Percentiles rank a stretch among this genome's conserved stretches.
phyloP scores from a whole-genome alignment of 1,284 basidiomycete species.

The Agaricales sp. region DNA sequence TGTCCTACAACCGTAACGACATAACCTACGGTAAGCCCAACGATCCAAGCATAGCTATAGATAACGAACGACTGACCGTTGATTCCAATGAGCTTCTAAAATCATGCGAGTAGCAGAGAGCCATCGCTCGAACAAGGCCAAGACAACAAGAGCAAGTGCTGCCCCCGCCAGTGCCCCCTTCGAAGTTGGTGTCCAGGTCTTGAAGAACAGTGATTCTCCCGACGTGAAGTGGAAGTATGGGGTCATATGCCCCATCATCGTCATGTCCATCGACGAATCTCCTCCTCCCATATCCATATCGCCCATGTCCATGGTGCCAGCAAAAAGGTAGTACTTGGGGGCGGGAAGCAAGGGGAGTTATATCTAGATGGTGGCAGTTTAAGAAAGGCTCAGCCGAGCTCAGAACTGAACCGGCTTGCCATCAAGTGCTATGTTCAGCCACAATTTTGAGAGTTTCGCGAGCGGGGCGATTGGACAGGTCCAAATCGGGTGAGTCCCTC shows the following conservation, averaged over 20 bases:
- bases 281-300: slow-evolving; percentile 9
- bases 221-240: slow-evolving; percentile 58
- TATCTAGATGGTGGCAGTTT: too few species aligned
- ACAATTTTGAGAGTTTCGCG: too few species aligned
- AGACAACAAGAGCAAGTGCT: slow-evolving; percentile 55
- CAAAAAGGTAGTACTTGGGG: not conserved
- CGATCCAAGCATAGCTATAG: too few species aligned
- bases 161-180: slow-evolving; percentile 63
- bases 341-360: not conserved
- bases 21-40: not conserved
- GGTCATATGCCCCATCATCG: slow-evolving; percentile 33
- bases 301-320: slow-evolving; percentile 11
- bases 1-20: not conserved
- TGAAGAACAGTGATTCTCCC: slow-evolving; percentile 59
- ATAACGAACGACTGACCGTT: slow-evolving; percentile 28
- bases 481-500: too few species aligned
- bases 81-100: slow-evolving; percentile 47
- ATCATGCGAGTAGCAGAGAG: slow-evolving; percentile 43
- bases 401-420: too few species aligned
- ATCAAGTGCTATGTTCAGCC: too few species aligned
- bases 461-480: too few species aligned
- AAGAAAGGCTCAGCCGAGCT: too few species aligned
- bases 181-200: slow-evolving; percentile 55
- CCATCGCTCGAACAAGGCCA: slow-evolving; percentile 63
- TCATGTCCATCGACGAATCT: slow-evolving; percentile 12